These are phyloP conservation scores for Tuber calosporum DNA, from an alignment of 495 filamentous ascomycete species.

Conservation along the genomic window DNA sequence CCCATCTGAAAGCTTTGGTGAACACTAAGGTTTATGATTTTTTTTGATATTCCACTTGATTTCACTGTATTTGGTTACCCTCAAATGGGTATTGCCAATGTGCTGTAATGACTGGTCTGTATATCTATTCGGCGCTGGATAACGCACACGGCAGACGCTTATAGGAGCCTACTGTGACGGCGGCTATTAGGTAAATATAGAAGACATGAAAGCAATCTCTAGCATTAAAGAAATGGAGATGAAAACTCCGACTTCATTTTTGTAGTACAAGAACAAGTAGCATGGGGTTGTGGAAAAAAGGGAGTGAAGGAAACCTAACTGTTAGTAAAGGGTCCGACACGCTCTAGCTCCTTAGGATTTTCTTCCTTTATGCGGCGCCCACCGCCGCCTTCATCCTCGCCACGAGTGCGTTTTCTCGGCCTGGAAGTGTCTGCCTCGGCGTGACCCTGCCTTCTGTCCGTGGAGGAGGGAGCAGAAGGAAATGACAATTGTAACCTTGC, in stretches of 20 bases:
- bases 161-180: not conserved
- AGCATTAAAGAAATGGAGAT: not conserved
- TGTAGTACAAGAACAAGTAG: not conserved
- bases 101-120: not conserved
- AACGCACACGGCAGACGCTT: not conserved
- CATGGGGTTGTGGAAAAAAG: not conserved
- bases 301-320: not conserved
- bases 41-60: not conserved
- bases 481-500: not conserved
- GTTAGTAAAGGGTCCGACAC: not conserved
- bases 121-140: not conserved
- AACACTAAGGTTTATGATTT: too few species aligned
- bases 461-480: not conserved
- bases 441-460: not conserved
- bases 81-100: not conserved
- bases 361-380: not conserved
- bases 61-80: not conserved
- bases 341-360: not conserved
- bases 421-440: not conserved
- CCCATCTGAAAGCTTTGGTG: not conserved
- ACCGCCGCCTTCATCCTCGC: not conserved
- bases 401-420: not conserved
- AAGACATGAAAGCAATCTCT: not conserved
- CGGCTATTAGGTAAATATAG: not conserved
- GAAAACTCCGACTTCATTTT: not conserved